These are phyloP conservation scores for Saturnispora zaruensis DNA, from an alignment of 805 yeast species.

Conservation along the genomic window DNA sequence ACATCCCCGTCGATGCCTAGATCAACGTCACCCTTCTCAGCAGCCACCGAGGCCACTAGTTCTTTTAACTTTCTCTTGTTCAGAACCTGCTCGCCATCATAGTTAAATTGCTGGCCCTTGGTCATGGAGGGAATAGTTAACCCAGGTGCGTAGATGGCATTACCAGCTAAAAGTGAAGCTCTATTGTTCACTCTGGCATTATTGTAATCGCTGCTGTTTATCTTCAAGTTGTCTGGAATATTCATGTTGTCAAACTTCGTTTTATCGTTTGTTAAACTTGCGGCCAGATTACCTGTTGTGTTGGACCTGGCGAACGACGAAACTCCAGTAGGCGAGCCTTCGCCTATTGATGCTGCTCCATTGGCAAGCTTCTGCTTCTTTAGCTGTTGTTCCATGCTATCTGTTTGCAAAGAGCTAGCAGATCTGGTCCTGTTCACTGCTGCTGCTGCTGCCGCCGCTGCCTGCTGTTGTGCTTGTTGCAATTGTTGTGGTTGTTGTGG, in stretches of 20 bases:
- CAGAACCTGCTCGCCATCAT: constrained; percentile 73
- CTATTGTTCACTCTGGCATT: constrained; percentile 53
- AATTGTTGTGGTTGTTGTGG: constrained; percentile 16
- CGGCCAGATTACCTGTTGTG: constrained; percentile 11
- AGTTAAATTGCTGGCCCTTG: constrained; percentile 73
- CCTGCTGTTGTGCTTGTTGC: constrained; percentile 16
- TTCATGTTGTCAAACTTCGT: constrained; percentile 59
- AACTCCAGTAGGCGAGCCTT: constrained; percentile 25
- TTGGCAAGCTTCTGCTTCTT: constrained; percentile 4
- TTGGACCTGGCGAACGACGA: constrained; percentile 27
- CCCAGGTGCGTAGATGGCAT: constrained; percentile 61
- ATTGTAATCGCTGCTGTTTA: constrained; percentile 58
- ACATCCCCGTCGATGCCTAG: constrained; percentile 91
- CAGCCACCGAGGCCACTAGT: constrained; percentile 71
- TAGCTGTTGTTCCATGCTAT: constrained; percentile 3
- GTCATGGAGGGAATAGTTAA: constrained; percentile 68
- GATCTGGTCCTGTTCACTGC: constrained; percentile 11
- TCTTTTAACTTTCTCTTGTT: constrained; percentile 87
- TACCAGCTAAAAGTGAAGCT: constrained; percentile 80
- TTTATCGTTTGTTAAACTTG: constrained; percentile 21
- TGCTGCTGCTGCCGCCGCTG: constrained; percentile 8
- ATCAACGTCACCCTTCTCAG: constrained; percentile 87
- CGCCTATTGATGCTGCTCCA: not conserved
- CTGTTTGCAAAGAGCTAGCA: constrained; percentile 10
- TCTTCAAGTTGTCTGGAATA: constrained; percentile 59